phyloP scores from a whole-genome alignment of 805 yeast genomes.

The Wickerhamomyces kurtzmanii region DNA sequence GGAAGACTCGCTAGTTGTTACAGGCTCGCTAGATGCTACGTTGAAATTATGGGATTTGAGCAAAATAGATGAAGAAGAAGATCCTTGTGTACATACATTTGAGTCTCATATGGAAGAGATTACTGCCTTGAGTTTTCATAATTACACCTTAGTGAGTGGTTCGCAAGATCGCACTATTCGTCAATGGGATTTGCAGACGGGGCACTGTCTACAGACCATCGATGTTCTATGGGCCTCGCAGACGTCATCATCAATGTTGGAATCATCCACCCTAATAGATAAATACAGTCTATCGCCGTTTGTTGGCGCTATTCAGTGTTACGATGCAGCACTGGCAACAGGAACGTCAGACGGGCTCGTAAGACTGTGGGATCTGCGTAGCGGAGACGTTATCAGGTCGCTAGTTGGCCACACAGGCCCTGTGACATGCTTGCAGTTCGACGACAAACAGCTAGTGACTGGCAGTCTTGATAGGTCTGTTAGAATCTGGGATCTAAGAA shows the following conservation, averaged over 20 bases:
- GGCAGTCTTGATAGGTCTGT: conserved; percentile 57
- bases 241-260: conserved; percentile 6
- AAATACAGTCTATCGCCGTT: conserved; percentile 24
- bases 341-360: conserved; percentile 74
- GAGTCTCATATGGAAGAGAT: conserved; percentile 61
- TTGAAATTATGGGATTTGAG: conserved; percentile 51
- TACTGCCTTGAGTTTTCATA: conserved; percentile 49
- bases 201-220: conserved; percentile 59
- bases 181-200: conserved; percentile 65
- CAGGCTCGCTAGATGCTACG: conserved; percentile 57
- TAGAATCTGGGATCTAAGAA: conserved; percentile 66
- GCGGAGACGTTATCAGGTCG: conserved; percentile 54
- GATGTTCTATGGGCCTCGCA: conserved; percentile 57
- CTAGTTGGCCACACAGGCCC: conserved; percentile 63
- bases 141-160: conserved; percentile 51
- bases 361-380: conserved; percentile 66
- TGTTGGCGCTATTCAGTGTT: conserved; percentile 61
- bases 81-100: conserved; percentile 35
- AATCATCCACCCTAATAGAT: conserved; percentile 4
- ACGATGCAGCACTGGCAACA: conserved; percentile 69
- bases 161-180: conserved; percentile 64
- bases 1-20: conserved; percentile 36
- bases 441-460: conserved; percentile 51
- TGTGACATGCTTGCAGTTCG: conserved; percentile 59
- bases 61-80: conserved; percentile 16